Conservation (phyloP, 805 yeast species). For the Saccharomycopsis babjevae region DNA sequence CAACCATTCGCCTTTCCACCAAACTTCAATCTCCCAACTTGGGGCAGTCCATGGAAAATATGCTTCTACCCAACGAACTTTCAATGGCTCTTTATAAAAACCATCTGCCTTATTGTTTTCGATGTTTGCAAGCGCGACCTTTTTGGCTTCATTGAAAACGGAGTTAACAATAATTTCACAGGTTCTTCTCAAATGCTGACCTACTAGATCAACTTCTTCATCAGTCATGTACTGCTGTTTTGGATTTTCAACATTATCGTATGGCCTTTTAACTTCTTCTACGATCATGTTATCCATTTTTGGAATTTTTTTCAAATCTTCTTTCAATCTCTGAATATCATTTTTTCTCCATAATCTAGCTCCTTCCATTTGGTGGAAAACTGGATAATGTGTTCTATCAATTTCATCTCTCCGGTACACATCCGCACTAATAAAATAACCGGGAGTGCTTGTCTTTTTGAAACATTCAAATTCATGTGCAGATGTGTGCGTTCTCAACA, state of each 20-base stretch:
- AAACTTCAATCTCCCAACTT: slow-evolving; percentile 95
- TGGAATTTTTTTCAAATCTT: slow-evolving; percentile 24
- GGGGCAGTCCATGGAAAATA: slow-evolving; percentile 98
- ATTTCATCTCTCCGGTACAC: slow-evolving; percentile 94
- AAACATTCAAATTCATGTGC: slow-evolving; percentile 93
- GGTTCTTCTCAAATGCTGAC: slow-evolving; percentile 75
- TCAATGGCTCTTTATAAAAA: slow-evolving; percentile 62
- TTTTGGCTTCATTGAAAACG: slow-evolving; percentile 65
- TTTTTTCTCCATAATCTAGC: slow-evolving; percentile 72
- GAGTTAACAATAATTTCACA: slow-evolving; percentile 74
- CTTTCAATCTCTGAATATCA: slow-evolving; percentile 43
- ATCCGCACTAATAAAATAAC: slow-evolving; percentile 89
- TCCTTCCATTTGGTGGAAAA: slow-evolving; percentile 96
- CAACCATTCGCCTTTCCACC: slow-evolving; percentile 98
- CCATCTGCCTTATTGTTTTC: slow-evolving; percentile 27
- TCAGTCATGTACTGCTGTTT: slow-evolving; percentile 70
- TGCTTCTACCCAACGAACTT: slow-evolving; percentile 89
- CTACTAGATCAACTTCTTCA: slow-evolving; percentile 56
- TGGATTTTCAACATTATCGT: slow-evolving; percentile 53
- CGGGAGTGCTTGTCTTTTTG: slow-evolving; percentile 42
- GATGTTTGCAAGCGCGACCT: slow-evolving; percentile 42
- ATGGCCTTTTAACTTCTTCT: slow-evolving; percentile 58
- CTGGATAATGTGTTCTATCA: slow-evolving; percentile 94
- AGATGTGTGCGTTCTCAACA: slow-evolving; percentile 89
- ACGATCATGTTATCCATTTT: slow-evolving; percentile 51